Evolutionary conservation across 495 filamentous ascomycete genomes (phyloP).

Genomic region (Pseudotulostoma volvatum): DNA sequence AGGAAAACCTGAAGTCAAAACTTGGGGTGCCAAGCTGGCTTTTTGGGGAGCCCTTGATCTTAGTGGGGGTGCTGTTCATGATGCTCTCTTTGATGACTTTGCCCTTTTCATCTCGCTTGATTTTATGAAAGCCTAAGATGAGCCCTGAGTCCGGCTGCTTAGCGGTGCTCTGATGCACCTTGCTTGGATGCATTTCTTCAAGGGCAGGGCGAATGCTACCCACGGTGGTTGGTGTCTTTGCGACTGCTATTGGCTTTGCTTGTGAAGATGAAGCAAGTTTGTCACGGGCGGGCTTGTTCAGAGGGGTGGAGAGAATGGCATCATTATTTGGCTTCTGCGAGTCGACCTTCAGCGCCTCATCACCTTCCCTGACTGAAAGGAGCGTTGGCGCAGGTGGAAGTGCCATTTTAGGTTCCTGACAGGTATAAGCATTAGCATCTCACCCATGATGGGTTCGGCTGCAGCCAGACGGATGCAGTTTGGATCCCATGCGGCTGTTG

Average conservation of each 20-base stretch:
- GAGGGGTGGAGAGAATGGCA: conserved; percentile 2
- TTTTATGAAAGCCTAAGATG: conserved; percentile 50
- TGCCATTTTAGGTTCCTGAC: neutral
- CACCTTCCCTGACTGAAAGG: conserved; percentile 23
- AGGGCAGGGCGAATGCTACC: conserved; percentile 30
- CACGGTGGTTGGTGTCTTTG: conserved; percentile 34
- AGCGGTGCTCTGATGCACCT: conserved; percentile 52
- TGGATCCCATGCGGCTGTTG: too few relatives aligned
- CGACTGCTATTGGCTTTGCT: conserved; percentile 14
- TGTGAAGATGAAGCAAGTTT: conserved; percentile 6
- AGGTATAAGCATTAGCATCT: too few relatives aligned
- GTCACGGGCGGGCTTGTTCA: conserved; percentile 9
- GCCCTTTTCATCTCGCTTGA: conserved; percentile 30
- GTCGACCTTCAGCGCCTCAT: conserved; percentile 11
- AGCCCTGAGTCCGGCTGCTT: conserved; percentile 49
- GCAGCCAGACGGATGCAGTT: too few relatives aligned
- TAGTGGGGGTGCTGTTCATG: conserved; percentile 27
- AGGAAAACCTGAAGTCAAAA: conserved; percentile 59
- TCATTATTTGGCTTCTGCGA: conserved; percentile 2
- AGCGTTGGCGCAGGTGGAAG: conserved; percentile 9
- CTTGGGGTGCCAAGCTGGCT: conserved; percentile 37
- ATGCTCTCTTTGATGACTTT: conserved; percentile 18
- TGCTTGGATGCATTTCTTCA: conserved; percentile 67
- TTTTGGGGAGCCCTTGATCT: conserved; percentile 22
- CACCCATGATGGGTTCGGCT: too few relatives aligned